Conservation (phyloP, 495 filamentous ascomycete genomes). For the Achaetomiella virescens region DNA sequence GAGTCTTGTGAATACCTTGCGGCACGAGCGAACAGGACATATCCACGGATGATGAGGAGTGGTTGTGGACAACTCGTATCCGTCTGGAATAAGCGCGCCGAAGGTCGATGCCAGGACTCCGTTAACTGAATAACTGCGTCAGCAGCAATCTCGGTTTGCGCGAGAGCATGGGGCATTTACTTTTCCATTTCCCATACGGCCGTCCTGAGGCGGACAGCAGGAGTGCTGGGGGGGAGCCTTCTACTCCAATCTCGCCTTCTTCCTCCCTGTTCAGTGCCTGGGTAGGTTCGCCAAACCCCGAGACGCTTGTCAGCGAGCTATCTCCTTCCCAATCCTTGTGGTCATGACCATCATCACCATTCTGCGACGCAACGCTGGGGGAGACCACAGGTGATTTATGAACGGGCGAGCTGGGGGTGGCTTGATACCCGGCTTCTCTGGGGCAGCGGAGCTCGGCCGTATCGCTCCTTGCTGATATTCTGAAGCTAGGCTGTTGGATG, state of each 20-base stretch:
- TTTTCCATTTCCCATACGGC: slow-evolving; percentile 20
- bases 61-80: slow-evolving; percentile 10
- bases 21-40: slow-evolving; percentile 20
- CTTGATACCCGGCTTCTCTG: no score
- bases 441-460: no score
- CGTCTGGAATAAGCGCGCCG: slow-evolving; percentile 22
- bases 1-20: slow-evolving; percentile 1
- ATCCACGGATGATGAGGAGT: slow-evolving; percentile 13
- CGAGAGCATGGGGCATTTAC: neutral
- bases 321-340: neutral
- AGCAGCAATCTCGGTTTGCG: neutral
- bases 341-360: neutral
- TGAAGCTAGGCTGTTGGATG: no score
- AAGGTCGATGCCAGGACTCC: neutral
- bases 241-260: neutral
- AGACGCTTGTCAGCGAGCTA: neutral
- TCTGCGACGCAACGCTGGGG: neutral
- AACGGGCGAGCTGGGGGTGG: no score
- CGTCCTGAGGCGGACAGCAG: slow-evolving; percentile 17
- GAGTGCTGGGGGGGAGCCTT: neutral
- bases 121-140: neutral
- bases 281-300: neutral
- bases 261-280: neutral
- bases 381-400: no score
- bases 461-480: no score